Conservation (phyloP, 2,329 filamentous ascomycete species). For the Penicillium sp. region DNA sequence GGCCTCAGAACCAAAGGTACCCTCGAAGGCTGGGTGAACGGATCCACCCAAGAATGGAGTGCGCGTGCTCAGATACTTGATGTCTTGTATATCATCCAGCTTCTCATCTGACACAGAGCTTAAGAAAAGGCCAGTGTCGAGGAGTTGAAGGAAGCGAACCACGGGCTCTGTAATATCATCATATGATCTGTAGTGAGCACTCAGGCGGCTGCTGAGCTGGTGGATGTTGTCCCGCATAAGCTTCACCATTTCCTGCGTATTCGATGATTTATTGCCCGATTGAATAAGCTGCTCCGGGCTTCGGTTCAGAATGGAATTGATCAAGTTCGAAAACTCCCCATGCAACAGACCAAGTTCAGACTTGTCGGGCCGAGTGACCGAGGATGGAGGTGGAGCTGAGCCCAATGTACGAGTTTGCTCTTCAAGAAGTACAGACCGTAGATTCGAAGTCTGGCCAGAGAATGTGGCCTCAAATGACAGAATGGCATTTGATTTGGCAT, state of each 20-base stretch:
- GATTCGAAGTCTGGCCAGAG: conserved; percentile 66
- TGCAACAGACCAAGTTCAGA: conserved; percentile 73
- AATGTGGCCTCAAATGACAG: conserved; percentile 65
- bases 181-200: conserved; percentile 71
- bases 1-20: background rate
- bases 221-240: conserved; percentile 59
- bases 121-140: conserved; percentile 73
- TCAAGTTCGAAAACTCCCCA: conserved; percentile 75
- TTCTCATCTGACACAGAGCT: conserved; percentile 33
- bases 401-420: conserved; percentile 65
- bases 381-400: conserved; percentile 62
- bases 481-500: conserved; percentile 60
- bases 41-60: conserved; percentile 43
- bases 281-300: conserved; percentile 32
- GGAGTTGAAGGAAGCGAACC: conserved; percentile 74
- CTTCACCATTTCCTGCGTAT: conserved; percentile 35
- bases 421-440: conserved; percentile 65
- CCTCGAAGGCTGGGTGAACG: conserved; percentile 20
- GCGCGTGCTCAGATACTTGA: conserved; percentile 32
- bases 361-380: conserved; percentile 68
- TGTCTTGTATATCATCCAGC: conserved; percentile 17
- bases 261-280: conserved; percentile 12
- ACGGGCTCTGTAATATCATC: conserved; percentile 80
- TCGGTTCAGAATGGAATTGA: conserved; percentile 61
- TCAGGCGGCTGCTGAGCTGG: conserved; percentile 70